phyloP scores from a whole-genome alignment of 139 green algal genomes.

The Coelastrella sp. region DNA sequence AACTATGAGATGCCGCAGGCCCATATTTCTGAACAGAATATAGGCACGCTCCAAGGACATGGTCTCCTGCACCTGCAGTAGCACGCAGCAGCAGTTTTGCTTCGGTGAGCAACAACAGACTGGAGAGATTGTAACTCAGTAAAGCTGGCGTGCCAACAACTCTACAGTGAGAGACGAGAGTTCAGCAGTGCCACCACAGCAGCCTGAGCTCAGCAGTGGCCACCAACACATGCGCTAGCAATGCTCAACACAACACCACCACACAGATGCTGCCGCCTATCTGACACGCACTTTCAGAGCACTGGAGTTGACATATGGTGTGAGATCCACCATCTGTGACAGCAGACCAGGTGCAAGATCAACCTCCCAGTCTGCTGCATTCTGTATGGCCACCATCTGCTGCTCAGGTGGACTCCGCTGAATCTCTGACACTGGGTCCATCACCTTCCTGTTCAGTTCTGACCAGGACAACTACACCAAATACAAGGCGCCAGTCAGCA shows the following conservation, averaged over 20 bases:
- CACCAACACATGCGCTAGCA: neutral
- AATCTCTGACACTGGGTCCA: constrained; percentile 63
- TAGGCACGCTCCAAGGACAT: constrained; percentile 88
- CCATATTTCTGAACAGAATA: constrained; percentile 86
- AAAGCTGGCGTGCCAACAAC: neutral
- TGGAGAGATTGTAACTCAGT: neutral
- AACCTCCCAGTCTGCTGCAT: constrained; percentile 22
- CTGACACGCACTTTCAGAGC: constrained; percentile 72
- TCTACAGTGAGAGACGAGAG: too few relatives aligned
- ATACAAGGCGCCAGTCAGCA: neutral
- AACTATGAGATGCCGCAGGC: constrained; percentile 83
- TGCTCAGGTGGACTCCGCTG: neutral
- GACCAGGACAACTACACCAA: constrained; percentile 55
- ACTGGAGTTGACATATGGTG: constrained; percentile 85
- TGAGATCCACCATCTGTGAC: constrained; percentile 72
- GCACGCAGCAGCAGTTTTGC: neutral
- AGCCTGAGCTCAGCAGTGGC: neutral
- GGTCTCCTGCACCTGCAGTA: constrained; percentile 67
- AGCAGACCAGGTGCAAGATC: constrained; percentile 34
- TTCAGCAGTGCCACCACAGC: too few relatives aligned
- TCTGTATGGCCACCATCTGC: constrained; percentile 59
- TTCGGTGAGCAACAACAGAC: neutral
- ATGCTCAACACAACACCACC: neutral
- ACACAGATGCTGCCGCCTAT: too few relatives aligned
- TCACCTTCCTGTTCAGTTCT: constrained; percentile 66